phyloP scores from a whole-genome alignment of 2,329 filamentous ascomycete species.

The Geoglossum cookeanum region DNA sequence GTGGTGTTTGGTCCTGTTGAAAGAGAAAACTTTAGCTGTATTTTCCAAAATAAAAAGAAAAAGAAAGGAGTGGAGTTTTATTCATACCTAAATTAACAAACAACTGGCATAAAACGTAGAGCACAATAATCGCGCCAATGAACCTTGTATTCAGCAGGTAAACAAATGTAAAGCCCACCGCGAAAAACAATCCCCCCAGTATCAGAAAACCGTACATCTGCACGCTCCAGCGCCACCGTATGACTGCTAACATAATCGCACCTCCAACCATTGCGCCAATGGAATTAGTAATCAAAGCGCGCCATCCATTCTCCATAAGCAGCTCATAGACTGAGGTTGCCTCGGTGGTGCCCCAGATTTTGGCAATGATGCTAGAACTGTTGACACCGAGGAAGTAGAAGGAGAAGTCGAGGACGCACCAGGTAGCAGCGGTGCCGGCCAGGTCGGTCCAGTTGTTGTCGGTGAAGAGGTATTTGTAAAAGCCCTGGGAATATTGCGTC shows the following conservation, averaged over 20 bases:
- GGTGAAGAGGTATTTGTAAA: background rate
- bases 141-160: background rate
- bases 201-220: constrained; percentile 24
- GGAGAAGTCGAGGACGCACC: background rate
- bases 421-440: background rate
- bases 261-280: constrained; percentile 25
- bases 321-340: constrained; percentile 40
- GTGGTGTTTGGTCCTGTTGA: constrained; percentile 13
- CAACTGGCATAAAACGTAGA: constrained; percentile 27
- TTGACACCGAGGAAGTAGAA: constrained; percentile 2
- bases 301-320: background rate
- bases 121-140: background rate
- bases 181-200: background rate
- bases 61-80: background rate
- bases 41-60: background rate
- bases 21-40: background rate
- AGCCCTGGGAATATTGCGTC: background rate
- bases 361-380: background rate
- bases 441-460: constrained; percentile 1
- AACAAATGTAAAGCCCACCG: background rate
- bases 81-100: constrained; percentile 28
- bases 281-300: constrained; percentile 21
- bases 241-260: constrained; percentile 21
- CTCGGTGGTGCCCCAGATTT: background rate
- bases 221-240: constrained; percentile 21